Base-by-base conservation (phyloP, 1,139 yeast genomes). In the Protomyces inouyei region DNA sequence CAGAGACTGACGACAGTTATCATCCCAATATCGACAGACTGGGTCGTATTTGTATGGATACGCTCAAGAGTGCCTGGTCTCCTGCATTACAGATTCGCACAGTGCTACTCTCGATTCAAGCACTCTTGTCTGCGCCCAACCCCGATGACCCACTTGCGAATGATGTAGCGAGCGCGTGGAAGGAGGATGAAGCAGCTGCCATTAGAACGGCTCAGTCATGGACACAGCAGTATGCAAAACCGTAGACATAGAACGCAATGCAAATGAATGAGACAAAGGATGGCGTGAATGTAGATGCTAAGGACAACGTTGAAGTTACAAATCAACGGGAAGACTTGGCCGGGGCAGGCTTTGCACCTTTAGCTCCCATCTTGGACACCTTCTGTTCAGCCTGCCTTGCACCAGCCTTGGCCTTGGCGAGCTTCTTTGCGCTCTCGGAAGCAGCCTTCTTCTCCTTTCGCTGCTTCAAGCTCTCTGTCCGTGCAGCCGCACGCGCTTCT, bases 61-160 rank as follows among this genome's bases (percentile, higher is more conserved):
- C 93, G 55, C 81, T 93, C 74, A 93, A 93, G 76, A 88, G 85
- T 65, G 85, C 85, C 76, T 93, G 98, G 98, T 88, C 96, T n/a
- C 98, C 98, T 8, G 98, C 98, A 0, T 80, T 92, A 68, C 98
- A 93, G 75, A 93, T 93, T 70, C 82, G 98, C 74, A 95, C 98
- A n/a, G 88, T 93, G 51, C 79, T 93, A 69, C 80, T 95, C 67
- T 88, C 96, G 18, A 88, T 93, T 68, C 98, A 95, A 76, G 98
- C 98, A 0, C 79, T 93, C 66, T 79, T 93, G 64, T 96, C 96
- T 0, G 92, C 97, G 3, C 98, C 99, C 9, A 95, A 93, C 72
- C 98, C 99, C 46, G 97, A 93, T 74, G 99, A 93, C 76, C 99
- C 98, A 0, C 81, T 95, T 69, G 98, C 98, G 38, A 93, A 93